Percentiles rank a stretch among this genome's conserved stretches.
Evolutionary conservation across 495 filamentous ascomycete genomes (phyloP).

Genomic region (Achaetomiella virescens): DNA sequence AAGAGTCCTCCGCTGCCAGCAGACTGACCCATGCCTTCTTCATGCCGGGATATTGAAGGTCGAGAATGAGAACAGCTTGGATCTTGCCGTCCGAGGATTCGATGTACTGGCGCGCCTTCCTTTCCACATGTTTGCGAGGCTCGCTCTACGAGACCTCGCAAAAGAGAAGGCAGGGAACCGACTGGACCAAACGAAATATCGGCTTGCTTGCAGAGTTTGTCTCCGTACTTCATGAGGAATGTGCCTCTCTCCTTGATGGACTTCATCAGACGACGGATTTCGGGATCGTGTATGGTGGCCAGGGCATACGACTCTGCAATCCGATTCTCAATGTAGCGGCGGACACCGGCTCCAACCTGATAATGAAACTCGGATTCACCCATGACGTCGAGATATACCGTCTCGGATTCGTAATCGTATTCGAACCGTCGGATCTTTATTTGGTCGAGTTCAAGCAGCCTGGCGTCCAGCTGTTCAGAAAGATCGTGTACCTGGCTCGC

Average conservation of each 20-base stretch:
- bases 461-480: neutral
- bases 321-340: neutral
- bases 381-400: neutral
- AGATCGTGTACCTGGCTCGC: neutral
- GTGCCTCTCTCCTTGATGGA: too few relatives aligned
- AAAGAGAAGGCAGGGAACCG: neutral
- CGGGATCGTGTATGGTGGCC: neutral
- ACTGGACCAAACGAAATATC: too few relatives aligned
- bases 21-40: conserved; percentile 5
- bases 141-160: conserved; percentile 14
- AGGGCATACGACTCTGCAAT: neutral
- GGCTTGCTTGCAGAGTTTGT: too few relatives aligned
- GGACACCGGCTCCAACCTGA: neutral
- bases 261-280: too few relatives aligned
- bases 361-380: neutral
- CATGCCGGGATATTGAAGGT: conserved; percentile 1
- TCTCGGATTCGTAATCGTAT: conserved; percentile 1
- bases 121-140: conserved; percentile 8
- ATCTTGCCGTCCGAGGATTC: conserved; percentile 4
- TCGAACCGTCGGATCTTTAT: neutral
- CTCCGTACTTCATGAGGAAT: too few relatives aligned
- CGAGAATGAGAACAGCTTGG: neutral
- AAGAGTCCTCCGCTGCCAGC: conserved; percentile 1
- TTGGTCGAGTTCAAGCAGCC: too few relatives aligned
- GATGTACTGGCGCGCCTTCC: conserved; percentile 7